Conservation (phyloP, 805 yeast species). For the baker's yeast (Saccharomyces cerevisiae) region DNA sequence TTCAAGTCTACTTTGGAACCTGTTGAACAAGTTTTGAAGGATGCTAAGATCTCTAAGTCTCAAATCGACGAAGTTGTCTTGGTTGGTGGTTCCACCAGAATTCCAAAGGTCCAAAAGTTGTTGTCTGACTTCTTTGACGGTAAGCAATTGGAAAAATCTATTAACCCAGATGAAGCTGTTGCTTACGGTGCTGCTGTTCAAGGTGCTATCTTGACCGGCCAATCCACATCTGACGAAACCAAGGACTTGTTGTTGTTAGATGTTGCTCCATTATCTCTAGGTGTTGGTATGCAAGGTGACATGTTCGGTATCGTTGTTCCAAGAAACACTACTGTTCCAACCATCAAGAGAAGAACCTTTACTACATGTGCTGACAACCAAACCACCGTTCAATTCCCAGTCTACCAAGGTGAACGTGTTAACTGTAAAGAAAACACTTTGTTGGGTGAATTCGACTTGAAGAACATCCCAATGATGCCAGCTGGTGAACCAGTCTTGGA, state of each 20-base stretch:
- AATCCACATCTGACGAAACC: constrained; percentile 79
- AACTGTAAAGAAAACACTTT: constrained; percentile 94
- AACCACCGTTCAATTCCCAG: constrained; percentile 97
- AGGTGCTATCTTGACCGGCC: constrained; percentile 95
- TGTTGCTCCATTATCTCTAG: constrained; percentile 94
- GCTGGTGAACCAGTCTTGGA: constrained; percentile 99
- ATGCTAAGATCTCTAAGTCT: constrained; percentile 75
- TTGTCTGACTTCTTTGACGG: constrained; percentile 93
- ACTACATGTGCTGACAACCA: constrained; percentile 97
- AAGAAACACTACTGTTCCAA: constrained; percentile 98
- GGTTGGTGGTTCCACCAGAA: constrained; percentile 98
- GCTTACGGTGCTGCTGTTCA: constrained; percentile 99
- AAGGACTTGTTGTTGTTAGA: constrained; percentile 91
- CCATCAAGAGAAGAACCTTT: constrained; percentile 96
- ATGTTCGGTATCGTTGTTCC: constrained; percentile 97
- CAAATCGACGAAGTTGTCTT: constrained; percentile 88
- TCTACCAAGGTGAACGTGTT: constrained; percentile 98
- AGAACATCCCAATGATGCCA: constrained; percentile 94
- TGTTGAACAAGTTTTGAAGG: constrained; percentile 90
- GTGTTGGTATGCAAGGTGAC: constrained; percentile 99
- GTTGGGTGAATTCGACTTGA: constrained; percentile 96
- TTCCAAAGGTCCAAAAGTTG: constrained; percentile 93
- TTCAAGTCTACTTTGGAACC: constrained; percentile 92
- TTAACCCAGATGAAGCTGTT: constrained; percentile 98
- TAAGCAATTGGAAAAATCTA: constrained; percentile 90